Conservation (phyloP, 1,284 basidiomycete species). For the Ustilago esculenta region DNA sequence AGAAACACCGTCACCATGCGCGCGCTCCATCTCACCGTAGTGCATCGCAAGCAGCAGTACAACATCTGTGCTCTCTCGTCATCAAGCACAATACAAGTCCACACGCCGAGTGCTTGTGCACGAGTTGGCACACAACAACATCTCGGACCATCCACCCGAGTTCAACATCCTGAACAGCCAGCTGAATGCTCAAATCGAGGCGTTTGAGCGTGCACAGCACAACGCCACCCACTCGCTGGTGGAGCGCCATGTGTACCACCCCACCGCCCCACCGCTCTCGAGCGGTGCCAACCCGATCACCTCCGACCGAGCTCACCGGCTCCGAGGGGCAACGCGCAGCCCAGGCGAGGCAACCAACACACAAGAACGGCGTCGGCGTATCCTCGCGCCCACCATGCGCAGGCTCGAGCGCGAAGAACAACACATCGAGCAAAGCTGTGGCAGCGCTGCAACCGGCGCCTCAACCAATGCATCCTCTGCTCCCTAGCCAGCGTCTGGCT, state of each 20-base stretch:
- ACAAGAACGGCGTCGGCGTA: constrained; percentile 40
- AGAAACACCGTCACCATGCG: constrained; percentile 15
- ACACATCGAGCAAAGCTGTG: constrained; percentile 43
- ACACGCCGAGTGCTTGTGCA: constrained; percentile 59
- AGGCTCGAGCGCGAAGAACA: constrained; percentile 47
- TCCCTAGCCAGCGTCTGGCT: constrained; percentile 2
- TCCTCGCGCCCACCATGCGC: constrained; percentile 48
- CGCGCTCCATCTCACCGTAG: constrained; percentile 13
- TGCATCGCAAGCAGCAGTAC: constrained; percentile 33
- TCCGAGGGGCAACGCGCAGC: constrained; percentile 7
- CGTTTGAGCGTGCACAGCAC: constrained; percentile 37
- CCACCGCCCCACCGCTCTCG: constrained; percentile 7
- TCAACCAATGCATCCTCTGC: constrained; percentile 5
- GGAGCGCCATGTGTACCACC: constrained; percentile 47
- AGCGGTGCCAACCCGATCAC: not conserved
- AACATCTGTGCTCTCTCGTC: constrained; percentile 2
- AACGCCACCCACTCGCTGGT: constrained; percentile 33
- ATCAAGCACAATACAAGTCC: constrained; percentile 44
- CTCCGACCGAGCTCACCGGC: constrained; percentile 1
- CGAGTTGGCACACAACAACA: constrained; percentile 61
- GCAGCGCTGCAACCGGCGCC: constrained; percentile 16
- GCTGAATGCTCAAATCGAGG: constrained; percentile 59
- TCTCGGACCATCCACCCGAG: constrained; percentile 57
- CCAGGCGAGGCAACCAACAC: not conserved
- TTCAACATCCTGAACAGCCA: constrained; percentile 62